These are phyloP conservation scores for Brachypodium distachyon DNA, from an alignment of 202 grass and related monocot genomes.

Conservation along the genomic window DNA sequence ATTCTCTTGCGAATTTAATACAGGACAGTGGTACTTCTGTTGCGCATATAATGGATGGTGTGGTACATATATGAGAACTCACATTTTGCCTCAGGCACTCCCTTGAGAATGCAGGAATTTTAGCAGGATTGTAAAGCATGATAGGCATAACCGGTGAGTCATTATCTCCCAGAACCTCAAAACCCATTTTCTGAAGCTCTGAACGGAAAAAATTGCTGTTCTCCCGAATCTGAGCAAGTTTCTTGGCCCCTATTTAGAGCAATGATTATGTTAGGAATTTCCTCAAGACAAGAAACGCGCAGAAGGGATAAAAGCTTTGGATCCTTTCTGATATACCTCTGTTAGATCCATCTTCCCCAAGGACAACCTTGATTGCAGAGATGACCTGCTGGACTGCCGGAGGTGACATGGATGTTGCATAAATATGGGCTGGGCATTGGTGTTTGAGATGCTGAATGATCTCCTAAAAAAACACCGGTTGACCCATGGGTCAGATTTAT, in stretches of 20 bases:
- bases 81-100: constrained; percentile 84
- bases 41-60: neutral
- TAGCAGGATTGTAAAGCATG: constrained; percentile 97
- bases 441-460: constrained; percentile 82
- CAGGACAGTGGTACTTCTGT: neutral
- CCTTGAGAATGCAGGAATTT: constrained; percentile 97
- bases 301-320: neutral
- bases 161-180: constrained; percentile 94
- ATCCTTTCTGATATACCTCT: constrained; percentile 45
- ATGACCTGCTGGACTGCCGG: constrained; percentile 93
- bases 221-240: constrained; percentile 81
- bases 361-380: constrained; percentile 83
- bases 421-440: constrained; percentile 82
- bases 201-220: constrained; percentile 97
- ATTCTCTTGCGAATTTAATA: neutral
- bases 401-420: constrained; percentile 96
- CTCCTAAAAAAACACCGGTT: constrained; percentile 46
- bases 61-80: constrained; percentile 15
- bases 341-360: constrained; percentile 87
- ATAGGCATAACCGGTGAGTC: constrained; percentile 93
- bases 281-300: neutral
- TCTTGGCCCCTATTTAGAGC: constrained; percentile 60
- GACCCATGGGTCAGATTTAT: constrained; percentile 2
- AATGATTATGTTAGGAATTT: constrained; percentile 15
- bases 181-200: constrained; percentile 96